Evolutionary conservation across 371 early-diverging fungal genomes (phyloP).

Genomic region (Gilbertella persicaria): DNA sequence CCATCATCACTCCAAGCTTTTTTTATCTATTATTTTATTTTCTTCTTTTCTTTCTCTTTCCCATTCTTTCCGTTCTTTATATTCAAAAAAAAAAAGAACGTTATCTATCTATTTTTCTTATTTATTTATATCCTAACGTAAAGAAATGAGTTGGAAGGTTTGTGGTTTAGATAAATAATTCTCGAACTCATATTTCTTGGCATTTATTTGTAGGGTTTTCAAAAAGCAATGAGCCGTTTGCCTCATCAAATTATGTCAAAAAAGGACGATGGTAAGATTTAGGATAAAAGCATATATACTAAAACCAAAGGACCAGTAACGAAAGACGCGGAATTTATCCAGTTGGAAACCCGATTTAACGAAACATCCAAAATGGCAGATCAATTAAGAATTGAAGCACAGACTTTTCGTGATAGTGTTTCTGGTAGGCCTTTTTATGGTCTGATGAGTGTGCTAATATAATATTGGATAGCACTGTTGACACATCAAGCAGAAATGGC

Average conservation of each 20-base stretch:
- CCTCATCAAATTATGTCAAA: conserved; percentile 49
- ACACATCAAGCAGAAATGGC: conserved; percentile 67
- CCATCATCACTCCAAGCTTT: too few relatives aligned
- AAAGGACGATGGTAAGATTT: conserved; percentile 41
- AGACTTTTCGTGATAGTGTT: conserved; percentile 76
- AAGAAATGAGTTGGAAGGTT: conserved; percentile 23
- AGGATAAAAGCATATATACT: not conserved
- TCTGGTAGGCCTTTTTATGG: conserved; percentile 39
- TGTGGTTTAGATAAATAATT: not conserved
- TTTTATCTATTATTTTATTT: too few relatives aligned
- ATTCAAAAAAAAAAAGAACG: too few relatives aligned
- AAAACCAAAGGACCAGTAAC: conserved; percentile 47
- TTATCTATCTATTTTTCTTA: too few relatives aligned
- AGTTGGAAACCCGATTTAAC: conserved; percentile 64
- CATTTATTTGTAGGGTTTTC: conserved; percentile 21
- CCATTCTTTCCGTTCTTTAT: too few relatives aligned
- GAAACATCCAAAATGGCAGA: conserved; percentile 57
- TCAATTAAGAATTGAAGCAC: conserved; percentile 65
- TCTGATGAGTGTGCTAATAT: too few relatives aligned
- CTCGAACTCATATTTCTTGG: too few relatives aligned
- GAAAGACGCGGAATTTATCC: conserved; percentile 67
- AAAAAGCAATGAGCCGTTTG: conserved; percentile 35
- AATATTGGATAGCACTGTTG: conserved; percentile 63
- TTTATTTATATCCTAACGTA: not conserved
- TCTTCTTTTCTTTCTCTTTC: too few relatives aligned